Evolutionary conservation across 2,329 filamentous ascomycete species (phyloP), one percentile per base, ranked within the genome.

Genomic region (Claviceps sp.): DNA sequence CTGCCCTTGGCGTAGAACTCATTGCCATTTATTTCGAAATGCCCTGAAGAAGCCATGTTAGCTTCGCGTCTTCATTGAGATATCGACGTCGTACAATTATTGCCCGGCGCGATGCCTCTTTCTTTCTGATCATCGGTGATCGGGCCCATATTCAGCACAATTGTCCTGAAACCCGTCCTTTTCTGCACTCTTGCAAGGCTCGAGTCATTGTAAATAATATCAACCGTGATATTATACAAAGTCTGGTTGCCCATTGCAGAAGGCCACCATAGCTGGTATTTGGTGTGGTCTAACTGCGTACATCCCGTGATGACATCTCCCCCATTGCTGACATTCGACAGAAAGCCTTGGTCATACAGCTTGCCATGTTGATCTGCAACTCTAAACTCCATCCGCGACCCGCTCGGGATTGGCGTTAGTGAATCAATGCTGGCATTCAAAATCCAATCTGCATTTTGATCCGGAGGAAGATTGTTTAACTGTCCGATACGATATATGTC

Each of bases 11-110:
- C 79, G 57, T 81, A 84, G 57, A 84, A 80, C 13, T 78, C 74
- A 48, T 77, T 72, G 0, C 80, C 79, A 54, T 84, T 84, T 54
- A 84, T 71, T 60, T 84, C 78, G 56, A 84, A 84, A 59, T 84
- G 78, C 78, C 79, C 54, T 55, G 34, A 20, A 3, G 30, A 30
- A 14, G n/a, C 9, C 11, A 11, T 6, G 30, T 50, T n/a, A 50
- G 49, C 18, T 9, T 6, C 18, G 6, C 4, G 22, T 20, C n/a
- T 30, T 9, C 13, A 11, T 43, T 24, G 41, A 22, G 18, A 34
- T 9, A 44, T 48, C 11, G 41, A 6, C 9, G 13, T 14, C 38
- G 11, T 42, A 48, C 79, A 61, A 71, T n/a, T 74, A 71, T 54
- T 60, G 1, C 59, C 59, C 0, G 58, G 55, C 0, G 54, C 53